Evolutionary conservation across 768 basidiomycete species (phyloP).

Genomic region (Kwoniella newhampshirensis): DNA sequence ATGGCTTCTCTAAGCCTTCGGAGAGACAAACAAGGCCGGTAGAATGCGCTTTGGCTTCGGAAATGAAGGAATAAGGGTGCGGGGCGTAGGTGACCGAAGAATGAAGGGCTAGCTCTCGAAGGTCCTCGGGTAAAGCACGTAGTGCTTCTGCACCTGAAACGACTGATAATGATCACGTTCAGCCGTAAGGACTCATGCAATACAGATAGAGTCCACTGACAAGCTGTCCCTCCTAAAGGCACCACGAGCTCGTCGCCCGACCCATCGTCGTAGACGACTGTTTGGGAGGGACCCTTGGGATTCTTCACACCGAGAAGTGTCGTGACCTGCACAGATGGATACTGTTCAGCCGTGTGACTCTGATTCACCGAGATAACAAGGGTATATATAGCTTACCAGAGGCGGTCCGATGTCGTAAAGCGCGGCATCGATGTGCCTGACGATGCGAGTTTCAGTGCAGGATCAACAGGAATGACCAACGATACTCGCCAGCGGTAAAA

Average conservation of each 20-base stretch:
- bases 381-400: neutral
- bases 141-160: constrained; percentile 3
- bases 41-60: constrained; percentile 3
- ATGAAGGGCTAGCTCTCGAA: constrained; percentile 1
- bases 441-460: too few species aligned
- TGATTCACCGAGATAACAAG: too few species aligned
- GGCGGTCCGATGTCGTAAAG: constrained; percentile 8
- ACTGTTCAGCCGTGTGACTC: neutral
- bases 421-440: constrained; percentile 18
- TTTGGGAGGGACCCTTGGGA: constrained; percentile 5
- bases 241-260: constrained; percentile 8
- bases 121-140: neutral
- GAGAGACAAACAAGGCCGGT: constrained; percentile 8
- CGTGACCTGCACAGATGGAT: constrained; percentile 9
- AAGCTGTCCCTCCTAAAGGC: constrained; percentile 7
- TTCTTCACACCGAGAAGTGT: constrained; percentile 3
- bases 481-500: constrained; percentile 14
- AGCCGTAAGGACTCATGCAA: too few species aligned
- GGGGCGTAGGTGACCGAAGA: constrained; percentile 8
- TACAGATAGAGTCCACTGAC: constrained; percentile 1
- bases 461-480: too few species aligned
- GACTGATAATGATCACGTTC: neutral
- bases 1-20: constrained; percentile 7
- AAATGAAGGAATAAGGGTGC: constrained; percentile 13
- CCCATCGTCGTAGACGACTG: constrained; percentile 13